A percentile compares a stretch with the other conserved stretches of the same genome.
Conservation (phyloP, 345 rosid species). For the Raphanus sativus region DNA sequence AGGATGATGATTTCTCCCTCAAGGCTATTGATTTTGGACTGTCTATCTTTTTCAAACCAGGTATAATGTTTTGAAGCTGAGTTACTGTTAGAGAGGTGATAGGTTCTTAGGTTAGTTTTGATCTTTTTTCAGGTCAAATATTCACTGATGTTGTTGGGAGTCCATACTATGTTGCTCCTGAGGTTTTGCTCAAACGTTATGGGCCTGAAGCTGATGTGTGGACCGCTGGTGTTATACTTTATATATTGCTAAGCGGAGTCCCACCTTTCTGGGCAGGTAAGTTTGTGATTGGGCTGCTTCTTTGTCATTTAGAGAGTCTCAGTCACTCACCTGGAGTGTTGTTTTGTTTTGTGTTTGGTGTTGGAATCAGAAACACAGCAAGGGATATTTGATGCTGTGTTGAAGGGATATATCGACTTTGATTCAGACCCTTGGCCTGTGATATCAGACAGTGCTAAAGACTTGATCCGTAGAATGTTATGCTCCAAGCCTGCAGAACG, state of each 20-base stretch:
- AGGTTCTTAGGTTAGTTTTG: not conserved
- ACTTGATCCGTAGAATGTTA: slow-evolving; percentile 79
- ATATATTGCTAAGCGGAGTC: slow-evolving; percentile 93
- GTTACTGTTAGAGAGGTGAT: not conserved
- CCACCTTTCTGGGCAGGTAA: slow-evolving; percentile 99
- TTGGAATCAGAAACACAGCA: slow-evolving; percentile 73
- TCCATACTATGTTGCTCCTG: slow-evolving; percentile 98
- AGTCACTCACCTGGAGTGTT: slow-evolving; percentile 6
- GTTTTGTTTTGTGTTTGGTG: not conserved
- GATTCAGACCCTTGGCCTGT: slow-evolving; percentile 97
- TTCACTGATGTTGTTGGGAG: slow-evolving; percentile 98
- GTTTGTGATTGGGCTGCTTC: not conserved
- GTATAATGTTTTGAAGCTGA: slow-evolving; percentile 41
- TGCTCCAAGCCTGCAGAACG: slow-evolving; percentile 74
- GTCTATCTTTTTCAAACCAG: slow-evolving; percentile 96
- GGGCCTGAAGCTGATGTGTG: slow-evolving; percentile 99
- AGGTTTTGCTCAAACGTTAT: slow-evolving; percentile 86
- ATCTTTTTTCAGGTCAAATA: slow-evolving; percentile 56
- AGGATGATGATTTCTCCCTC: slow-evolving; percentile 96
- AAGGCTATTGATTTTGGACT: slow-evolving; percentile 99
- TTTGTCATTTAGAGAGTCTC: not conserved
- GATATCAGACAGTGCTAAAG: slow-evolving; percentile 88
- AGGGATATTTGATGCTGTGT: slow-evolving; percentile 97
- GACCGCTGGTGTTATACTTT: slow-evolving; percentile 96
- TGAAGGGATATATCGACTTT: slow-evolving; percentile 91